Evolutionary conservation across 2,329 filamentous ascomycete genomes (phyloP).

Genomic region (Colletotrichum salicis): DNA sequence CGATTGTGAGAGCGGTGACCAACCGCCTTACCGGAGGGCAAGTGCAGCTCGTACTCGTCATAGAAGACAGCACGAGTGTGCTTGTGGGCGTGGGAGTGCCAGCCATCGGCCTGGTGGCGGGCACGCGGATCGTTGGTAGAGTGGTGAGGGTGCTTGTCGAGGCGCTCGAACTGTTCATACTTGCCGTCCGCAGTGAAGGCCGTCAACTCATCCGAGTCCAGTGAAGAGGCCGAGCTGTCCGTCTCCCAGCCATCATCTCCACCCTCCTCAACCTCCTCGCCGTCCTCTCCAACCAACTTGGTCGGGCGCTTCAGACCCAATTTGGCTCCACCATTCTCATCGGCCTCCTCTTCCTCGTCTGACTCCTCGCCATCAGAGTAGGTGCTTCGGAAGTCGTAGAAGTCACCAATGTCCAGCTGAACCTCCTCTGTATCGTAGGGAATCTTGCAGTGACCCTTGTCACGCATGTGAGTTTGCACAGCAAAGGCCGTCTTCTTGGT

Average conservation of each 20-base stretch:
- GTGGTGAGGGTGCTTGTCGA: slow-evolving; percentile 80
- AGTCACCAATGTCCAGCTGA: slow-evolving; percentile 93
- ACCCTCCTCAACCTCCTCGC: slow-evolving; percentile 61
- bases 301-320: slow-evolving; percentile 69
- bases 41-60: slow-evolving; percentile 92
- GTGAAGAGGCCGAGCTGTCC: slow-evolving; percentile 87
- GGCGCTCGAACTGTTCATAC: slow-evolving; percentile 76
- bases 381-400: slow-evolving; percentile 95
- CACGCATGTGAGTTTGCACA: slow-evolving; percentile 95
- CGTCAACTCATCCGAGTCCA: slow-evolving; percentile 86
- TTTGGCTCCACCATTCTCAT: slow-evolving; percentile 72
- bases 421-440: slow-evolving; percentile 89
- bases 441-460: slow-evolving; percentile 97
- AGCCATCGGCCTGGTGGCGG: slow-evolving; percentile 80
- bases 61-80: slow-evolving; percentile 82
- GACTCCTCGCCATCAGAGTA: slow-evolving; percentile 85
- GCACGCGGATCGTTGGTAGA: slow-evolving; percentile 75
- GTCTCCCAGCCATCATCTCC: slow-evolving; percentile 92
- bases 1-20: slow-evolving; percentile 88
- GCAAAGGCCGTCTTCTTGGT: slow-evolving; percentile 80
- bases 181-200: slow-evolving; percentile 80
- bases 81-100: slow-evolving; percentile 85
- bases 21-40: slow-evolving; percentile 88
- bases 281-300: slow-evolving; percentile 62
- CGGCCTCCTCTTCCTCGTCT: slow-evolving; percentile 65